Base-by-base conservation (phyloP, 2,329 filamentous ascomycete species). In the Cercospora brassicicola region DNA sequence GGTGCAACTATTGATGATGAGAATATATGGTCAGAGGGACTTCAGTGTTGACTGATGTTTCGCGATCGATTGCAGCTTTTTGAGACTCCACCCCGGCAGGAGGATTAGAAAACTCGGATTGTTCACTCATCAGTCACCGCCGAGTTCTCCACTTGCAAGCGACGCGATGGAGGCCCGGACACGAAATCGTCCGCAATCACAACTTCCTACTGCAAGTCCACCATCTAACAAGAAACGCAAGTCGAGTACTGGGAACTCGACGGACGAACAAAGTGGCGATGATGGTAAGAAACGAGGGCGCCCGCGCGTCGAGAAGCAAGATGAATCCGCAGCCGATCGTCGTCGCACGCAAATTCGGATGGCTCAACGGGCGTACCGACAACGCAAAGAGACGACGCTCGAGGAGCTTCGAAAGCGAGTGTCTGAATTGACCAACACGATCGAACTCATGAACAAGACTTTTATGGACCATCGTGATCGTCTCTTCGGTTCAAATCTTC, bases 281-380 rank as follows among this genome's bases (percentile, higher is more conserved):
- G 76, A 78, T 36, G 71, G 71, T 59, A 84, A 82, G 75, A 88
- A 90, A 73, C 83, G 92, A 76, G 92, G 92, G 7, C 85, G 92
- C 65, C 92, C 92, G 5, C 84, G 91, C 61, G 84, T 95, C 15
- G 89, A 94, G 72, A 87, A 88, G n/a, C 88, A 88, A 69, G 91
- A 94, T 79, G 88, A 92, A 79, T 93, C 90, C 26, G 88, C 91
- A 69, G 88, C 87, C 64, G 92, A 94, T 82, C 90, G 92, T 69
- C 90, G 93, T 62, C 87, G 93, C 64, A 94, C 92, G 4, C 93
- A 97, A 77, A 95, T 97, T 71, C 89, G 93, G 26, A 86, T 94
- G 64, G 93, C 93, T 1, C 93, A 96, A 78, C 85, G 93, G 72
- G 92, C 92, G 0, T 96, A 96, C 76, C 88, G 93, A 15, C 88